Evolutionary conservation across 2,329 filamentous ascomycete genomes (phyloP).

Genomic region (Colletotrichum destructivum): DNA sequence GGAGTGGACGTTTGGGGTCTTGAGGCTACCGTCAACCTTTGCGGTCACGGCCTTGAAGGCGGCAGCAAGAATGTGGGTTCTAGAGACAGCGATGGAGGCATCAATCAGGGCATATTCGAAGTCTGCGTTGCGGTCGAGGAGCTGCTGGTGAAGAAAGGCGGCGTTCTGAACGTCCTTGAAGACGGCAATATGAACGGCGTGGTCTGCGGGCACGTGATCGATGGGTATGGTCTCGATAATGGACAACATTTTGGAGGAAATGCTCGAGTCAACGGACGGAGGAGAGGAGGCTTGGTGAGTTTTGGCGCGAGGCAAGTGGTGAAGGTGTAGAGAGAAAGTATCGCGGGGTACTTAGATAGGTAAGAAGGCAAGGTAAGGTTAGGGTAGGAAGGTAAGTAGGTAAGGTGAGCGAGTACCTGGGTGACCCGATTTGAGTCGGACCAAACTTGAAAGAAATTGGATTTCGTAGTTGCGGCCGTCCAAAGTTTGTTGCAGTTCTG

Average conservation of each 20-base stretch:
- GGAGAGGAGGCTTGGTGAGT: background rate
- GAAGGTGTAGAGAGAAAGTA: background rate
- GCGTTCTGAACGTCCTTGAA: conserved; percentile 86
- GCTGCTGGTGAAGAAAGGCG: conserved; percentile 82
- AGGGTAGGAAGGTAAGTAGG: background rate
- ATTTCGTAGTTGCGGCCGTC: background rate
- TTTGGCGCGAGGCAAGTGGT: background rate
- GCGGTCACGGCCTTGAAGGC: conserved; percentile 83
- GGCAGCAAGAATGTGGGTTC: conserved; percentile 81
- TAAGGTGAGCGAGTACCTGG: background rate
- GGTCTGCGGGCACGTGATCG: conserved; percentile 79
- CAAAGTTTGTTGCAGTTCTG: conserved; percentile 12
- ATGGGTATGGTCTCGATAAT: conserved; percentile 77
- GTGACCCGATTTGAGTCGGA: background rate
- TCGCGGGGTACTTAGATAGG: background rate
- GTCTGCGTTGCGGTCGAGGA: conserved; percentile 85
- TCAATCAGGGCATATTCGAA: conserved; percentile 97
- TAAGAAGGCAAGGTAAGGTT: too few relatives aligned
- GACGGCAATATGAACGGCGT: conserved; percentile 80
- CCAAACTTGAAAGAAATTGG: conserved; percentile 5
- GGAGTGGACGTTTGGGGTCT: conserved; percentile 89
- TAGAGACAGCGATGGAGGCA: conserved; percentile 81
- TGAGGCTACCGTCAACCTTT: conserved; percentile 72
- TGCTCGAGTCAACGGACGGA: background rate
- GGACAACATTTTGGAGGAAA: conserved; percentile 34